Percentiles rank a stretch among this genome's conserved stretches.
Conservation (phyloP, 495 filamentous ascomycete genomes). For the Parachaetomium inaequale region DNA sequence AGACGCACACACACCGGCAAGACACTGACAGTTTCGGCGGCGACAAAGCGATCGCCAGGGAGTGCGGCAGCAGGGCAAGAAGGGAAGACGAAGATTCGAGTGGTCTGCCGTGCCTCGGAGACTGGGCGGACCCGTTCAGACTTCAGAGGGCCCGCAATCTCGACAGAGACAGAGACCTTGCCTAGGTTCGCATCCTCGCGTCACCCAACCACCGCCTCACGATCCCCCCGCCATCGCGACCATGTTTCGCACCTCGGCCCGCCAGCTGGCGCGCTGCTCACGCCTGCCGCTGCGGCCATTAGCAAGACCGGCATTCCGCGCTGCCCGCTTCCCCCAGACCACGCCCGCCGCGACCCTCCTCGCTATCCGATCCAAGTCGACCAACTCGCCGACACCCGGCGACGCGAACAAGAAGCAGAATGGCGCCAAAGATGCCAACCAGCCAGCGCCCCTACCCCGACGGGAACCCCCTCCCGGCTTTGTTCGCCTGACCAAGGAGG, state of each 20-base stretch:
- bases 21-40: background rate
- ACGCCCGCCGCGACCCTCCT: conserved; percentile 12
- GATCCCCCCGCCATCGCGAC: conserved; percentile 10
- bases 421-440: background rate
- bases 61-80: conserved; percentile 9
- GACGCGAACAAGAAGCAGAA: conserved; percentile 11
- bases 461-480: conserved; percentile 33
- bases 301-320: conserved; percentile 19
- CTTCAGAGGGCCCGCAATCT: conserved; percentile 13
- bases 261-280: conserved; percentile 31
- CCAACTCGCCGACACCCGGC: conserved; percentile 19
- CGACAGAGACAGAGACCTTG: background rate
- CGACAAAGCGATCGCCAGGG: conserved; percentile 11
- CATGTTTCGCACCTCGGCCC: conserved; percentile 32
- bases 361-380: conserved; percentile 27
- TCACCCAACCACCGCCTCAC: conserved; percentile 5
- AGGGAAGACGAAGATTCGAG: background rate
- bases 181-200: background rate
- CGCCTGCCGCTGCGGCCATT: conserved; percentile 25
- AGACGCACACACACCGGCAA: background rate
- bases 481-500: conserved; percentile 34
- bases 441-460: background rate
- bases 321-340: conserved; percentile 19
- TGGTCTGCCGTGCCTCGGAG: background rate
- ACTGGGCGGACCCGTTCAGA: background rate